These are phyloP conservation scores for Colletotrichum endophyticum DNA, from an alignment of 2,329 filamentous ascomycete genomes.

Conservation along the genomic window DNA sequence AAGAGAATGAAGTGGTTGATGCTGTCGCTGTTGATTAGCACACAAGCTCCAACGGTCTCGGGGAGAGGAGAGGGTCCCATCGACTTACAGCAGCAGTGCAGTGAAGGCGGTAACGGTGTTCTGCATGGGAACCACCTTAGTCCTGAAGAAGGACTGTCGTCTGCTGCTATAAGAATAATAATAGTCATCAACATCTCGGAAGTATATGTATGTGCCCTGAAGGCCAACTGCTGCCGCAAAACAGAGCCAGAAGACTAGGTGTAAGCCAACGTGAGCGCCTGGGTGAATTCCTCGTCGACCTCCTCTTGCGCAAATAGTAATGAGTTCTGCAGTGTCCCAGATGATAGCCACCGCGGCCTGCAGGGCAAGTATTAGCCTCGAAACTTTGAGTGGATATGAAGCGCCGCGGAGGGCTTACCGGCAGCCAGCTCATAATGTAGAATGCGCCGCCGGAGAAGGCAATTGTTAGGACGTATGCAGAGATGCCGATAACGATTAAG, in stretches of 20 bases:
- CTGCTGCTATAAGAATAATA: neutral
- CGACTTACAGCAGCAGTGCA: slow-evolving; percentile 16
- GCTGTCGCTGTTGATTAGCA: neutral
- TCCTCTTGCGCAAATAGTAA: slow-evolving; percentile 37
- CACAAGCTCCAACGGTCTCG: neutral
- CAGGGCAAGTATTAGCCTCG: neutral
- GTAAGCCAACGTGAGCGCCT: slow-evolving; percentile 46
- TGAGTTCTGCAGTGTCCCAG: slow-evolving; percentile 43
- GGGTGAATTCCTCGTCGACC: slow-evolving; percentile 43
- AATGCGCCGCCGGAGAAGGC: neutral
- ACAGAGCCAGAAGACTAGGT: slow-evolving; percentile 45
- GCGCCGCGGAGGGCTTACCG: neutral
- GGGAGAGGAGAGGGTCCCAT: neutral
- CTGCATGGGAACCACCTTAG: neutral
- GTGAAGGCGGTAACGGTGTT: slow-evolving; percentile 23
- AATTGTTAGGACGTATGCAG: neutral
- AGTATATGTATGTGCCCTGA: slow-evolving; percentile 20
- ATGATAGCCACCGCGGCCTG: slow-evolving; percentile 40
- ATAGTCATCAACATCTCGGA: neutral
- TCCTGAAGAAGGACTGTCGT: neutral
- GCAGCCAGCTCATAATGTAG: neutral
- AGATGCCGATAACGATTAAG: slow-evolving; percentile 21
- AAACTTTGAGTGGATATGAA: neutral
- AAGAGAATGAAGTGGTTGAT: slow-evolving; percentile 43
- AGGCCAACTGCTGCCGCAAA: slow-evolving; percentile 30